Percentiles rank a stretch among this genome's conserved stretches.
These are phyloP conservation scores for Bromus sterilis DNA, from an alignment of 176 grass and related monocot species.

Conservation along the genomic window DNA sequence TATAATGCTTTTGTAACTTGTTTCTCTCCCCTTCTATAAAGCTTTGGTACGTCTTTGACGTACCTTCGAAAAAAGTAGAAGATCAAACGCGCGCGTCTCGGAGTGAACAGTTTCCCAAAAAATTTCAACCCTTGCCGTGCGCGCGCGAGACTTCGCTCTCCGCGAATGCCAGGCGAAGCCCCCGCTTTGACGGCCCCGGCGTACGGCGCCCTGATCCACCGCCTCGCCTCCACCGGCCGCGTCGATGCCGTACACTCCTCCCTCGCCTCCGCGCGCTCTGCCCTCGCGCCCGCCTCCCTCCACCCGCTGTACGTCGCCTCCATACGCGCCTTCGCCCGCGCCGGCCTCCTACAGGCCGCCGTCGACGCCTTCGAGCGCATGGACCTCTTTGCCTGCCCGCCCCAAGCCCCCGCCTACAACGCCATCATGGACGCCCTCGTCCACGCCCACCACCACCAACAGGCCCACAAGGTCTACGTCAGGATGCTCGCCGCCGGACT, in stretches of 20 bases:
- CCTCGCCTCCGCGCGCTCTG: slow-evolving; percentile 36
- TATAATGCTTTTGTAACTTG: no score
- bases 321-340: slow-evolving; percentile 48
- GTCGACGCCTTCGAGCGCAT: slow-evolving; percentile 92
- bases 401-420: slow-evolving; percentile 64
- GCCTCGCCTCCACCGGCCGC: slow-evolving; percentile 40
- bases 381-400: slow-evolving; percentile 72
- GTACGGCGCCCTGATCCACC: slow-evolving; percentile 37
- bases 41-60: no score
- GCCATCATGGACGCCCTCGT: slow-evolving; percentile 84
- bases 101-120: no score
- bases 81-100: no score
- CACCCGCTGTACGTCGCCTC: slow-evolving; percentile 55
- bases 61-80: no score
- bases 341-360: slow-evolving; percentile 56
- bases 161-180: neutral
- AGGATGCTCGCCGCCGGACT: slow-evolving; percentile 63
- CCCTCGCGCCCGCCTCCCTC: slow-evolving; percentile 33
- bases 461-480: slow-evolving; percentile 92
- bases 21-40: no score
- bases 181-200: slow-evolving; percentile 21
- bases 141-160: neutral
- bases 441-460: slow-evolving; percentile 63
- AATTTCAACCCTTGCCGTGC: neutral
- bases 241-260: slow-evolving; percentile 32